Conservation (phyloP, 768 basidiomycete species). For the Lentinula aciculospora region DNA sequence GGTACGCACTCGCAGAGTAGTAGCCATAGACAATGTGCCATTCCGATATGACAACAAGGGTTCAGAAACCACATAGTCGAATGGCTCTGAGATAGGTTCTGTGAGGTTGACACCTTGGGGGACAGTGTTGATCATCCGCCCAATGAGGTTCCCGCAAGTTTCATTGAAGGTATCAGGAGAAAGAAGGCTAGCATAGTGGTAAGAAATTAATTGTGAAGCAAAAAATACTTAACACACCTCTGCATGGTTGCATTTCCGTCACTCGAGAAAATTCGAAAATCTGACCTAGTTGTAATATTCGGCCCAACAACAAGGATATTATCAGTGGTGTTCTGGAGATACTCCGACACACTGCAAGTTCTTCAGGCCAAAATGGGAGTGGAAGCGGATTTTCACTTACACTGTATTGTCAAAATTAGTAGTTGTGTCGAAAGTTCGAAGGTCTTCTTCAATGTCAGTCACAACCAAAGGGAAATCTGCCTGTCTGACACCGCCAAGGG, state of each 20-base stretch:
- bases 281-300: slow-evolving; percentile 15
- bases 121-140: slow-evolving; percentile 44
- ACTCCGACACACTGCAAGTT: slow-evolving; percentile 8
- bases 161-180: slow-evolving; percentile 24
- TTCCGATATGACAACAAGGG: slow-evolving; percentile 28
- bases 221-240: background rate
- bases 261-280: slow-evolving; percentile 16
- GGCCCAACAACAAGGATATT: slow-evolving; percentile 14
- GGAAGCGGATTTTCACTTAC: background rate
- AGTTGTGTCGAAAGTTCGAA: slow-evolving; percentile 1
- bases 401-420: slow-evolving; percentile 1
- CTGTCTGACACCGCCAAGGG: slow-evolving; percentile 10
- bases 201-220: background rate
- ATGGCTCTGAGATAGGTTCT: slow-evolving; percentile 27
- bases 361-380: background rate
- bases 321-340: slow-evolving; percentile 6
- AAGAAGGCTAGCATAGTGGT: background rate
- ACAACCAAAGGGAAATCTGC: slow-evolving; percentile 8
- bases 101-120: slow-evolving; percentile 36
- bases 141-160: slow-evolving; percentile 33
- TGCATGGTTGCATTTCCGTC: slow-evolving; percentile 19
- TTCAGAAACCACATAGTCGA: slow-evolving; percentile 25
- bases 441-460: background rate
- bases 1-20: slow-evolving; percentile 30
- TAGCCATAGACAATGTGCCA: slow-evolving; percentile 32